Percentiles rank a stretch among this genome's conserved stretches.
These are phyloP conservation scores for Tetrahymena borealis DNA, from an alignment of 73 alveolate species.

Conservation along the genomic window DNA sequence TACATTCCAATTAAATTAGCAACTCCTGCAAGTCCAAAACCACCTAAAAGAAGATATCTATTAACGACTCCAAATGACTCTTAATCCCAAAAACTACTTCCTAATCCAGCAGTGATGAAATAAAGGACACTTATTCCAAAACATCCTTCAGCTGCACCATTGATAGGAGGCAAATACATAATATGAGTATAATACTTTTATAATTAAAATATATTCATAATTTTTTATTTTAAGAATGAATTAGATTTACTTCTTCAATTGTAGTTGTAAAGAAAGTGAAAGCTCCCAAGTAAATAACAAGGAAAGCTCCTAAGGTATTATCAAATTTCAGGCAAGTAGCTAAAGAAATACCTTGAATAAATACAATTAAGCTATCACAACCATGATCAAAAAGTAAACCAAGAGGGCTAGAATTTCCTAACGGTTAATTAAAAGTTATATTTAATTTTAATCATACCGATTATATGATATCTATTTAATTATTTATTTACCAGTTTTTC, in stretches of 20 bases:
- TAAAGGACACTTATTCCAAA: neutral
- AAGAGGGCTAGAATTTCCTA: neutral
- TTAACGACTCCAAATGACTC: neutral
- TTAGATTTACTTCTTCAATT: neutral
- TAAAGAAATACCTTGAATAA: neutral
- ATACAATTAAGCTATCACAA: neutral
- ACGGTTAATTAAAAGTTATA: neutral
- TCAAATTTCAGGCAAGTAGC: neutral
- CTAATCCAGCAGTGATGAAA: neutral
- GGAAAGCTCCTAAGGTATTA: neutral
- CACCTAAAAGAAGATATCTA: neutral
- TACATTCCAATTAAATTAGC: neutral
- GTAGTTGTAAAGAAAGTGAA: neutral
- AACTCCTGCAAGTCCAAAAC: neutral
- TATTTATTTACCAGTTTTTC: neutral
- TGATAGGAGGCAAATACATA: neutral
- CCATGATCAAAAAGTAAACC: neutral
- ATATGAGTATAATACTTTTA: neutral
- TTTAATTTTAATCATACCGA: neutral
- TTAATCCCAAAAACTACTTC: neutral
- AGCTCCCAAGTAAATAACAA: neutral
- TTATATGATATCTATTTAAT: too few relatives aligned
- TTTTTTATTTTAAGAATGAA: neutral
- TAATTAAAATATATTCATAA: neutral
- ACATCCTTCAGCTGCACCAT: conserved; percentile 1